These are phyloP conservation scores for Caryopteris hybrid DNA, from an alignment of 305 asterid species.

Conservation along the genomic window DNA sequence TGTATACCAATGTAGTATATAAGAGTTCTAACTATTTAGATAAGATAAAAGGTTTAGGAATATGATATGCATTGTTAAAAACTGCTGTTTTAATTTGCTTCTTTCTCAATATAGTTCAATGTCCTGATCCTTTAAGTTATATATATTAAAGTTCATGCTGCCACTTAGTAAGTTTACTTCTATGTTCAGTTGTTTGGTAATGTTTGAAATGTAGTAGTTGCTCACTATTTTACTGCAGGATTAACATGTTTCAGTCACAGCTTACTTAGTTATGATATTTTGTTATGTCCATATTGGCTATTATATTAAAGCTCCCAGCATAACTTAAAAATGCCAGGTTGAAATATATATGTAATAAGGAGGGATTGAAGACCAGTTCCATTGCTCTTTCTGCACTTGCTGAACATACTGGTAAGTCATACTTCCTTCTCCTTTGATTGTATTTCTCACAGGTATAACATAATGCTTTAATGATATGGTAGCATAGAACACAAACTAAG, in stretches of 20 bases:
- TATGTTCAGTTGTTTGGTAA: neutral
- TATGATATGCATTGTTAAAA: neutral
- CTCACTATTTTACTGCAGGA: neutral
- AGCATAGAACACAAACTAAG: neutral
- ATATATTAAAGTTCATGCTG: neutral
- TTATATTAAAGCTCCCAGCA: constrained; percentile 12
- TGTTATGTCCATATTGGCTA: constrained; percentile 16
- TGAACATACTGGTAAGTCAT: constrained; percentile 67
- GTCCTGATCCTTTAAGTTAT: neutral
- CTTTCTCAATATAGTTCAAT: neutral
- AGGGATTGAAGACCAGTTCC: constrained; percentile 75
- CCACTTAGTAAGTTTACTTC: constrained; percentile 1
- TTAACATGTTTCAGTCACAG: neutral
- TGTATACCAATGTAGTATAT: neutral
- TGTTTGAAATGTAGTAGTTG: constrained; percentile 11
- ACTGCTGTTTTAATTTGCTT: neutral
- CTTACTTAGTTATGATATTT: neutral
- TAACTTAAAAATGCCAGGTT: constrained; percentile 52
- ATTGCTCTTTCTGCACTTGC: constrained; percentile 78
- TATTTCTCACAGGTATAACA: constrained; percentile 11
- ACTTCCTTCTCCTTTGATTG: constrained; percentile 7
- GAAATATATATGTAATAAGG: constrained; percentile 83
- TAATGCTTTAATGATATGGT: neutral
- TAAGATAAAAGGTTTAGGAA: neutral
- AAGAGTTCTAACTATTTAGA: no score